Evolutionary conservation across 1,139 yeast genomes (phyloP).

Genomic region (Hansenula anomala): DNA sequence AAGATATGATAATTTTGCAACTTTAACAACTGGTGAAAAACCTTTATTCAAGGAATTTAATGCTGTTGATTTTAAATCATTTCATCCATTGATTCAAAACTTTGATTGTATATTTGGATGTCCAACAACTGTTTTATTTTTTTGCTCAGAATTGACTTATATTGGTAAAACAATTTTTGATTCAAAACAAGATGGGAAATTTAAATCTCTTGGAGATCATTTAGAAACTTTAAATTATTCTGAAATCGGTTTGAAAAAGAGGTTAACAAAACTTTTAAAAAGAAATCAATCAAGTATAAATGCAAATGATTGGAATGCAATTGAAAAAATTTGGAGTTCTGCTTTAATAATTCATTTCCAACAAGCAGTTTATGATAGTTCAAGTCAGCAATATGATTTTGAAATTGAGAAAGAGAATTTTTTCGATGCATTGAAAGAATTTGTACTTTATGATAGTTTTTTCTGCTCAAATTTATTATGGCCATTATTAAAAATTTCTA

Average conservation of each 20-base stretch:
- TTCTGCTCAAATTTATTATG: conserved; percentile 9
- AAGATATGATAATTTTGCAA: conserved; percentile 12
- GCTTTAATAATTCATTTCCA: conserved; percentile 9
- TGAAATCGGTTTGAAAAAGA: background rate
- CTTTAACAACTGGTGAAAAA: conserved; percentile 9
- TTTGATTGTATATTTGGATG: conserved; percentile 2
- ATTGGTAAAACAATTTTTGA: conserved; percentile 1
- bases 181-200: background rate
- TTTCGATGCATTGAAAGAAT: conserved; percentile 4
- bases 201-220: conserved; percentile 1
- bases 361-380: conserved; percentile 3
- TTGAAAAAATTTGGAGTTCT: conserved; percentile 6
- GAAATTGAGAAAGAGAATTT: conserved; percentile 1
- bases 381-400: background rate
- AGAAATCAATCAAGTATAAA: background rate
- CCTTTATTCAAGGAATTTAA: conserved; percentile 8
- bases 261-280: conserved; percentile 3
- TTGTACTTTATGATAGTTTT: conserved; percentile 5
- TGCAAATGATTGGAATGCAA: conserved; percentile 5
- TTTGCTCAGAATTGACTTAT: background rate
- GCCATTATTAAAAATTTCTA: conserved; percentile 5
- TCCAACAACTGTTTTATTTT: conserved; percentile 1
- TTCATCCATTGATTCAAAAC: conserved; percentile 2
- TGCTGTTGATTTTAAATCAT: background rate
- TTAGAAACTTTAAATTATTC: conserved; percentile 4